Conservation (phyloP, 345 rosid genomes). For the Nephelium lappaceum region DNA sequence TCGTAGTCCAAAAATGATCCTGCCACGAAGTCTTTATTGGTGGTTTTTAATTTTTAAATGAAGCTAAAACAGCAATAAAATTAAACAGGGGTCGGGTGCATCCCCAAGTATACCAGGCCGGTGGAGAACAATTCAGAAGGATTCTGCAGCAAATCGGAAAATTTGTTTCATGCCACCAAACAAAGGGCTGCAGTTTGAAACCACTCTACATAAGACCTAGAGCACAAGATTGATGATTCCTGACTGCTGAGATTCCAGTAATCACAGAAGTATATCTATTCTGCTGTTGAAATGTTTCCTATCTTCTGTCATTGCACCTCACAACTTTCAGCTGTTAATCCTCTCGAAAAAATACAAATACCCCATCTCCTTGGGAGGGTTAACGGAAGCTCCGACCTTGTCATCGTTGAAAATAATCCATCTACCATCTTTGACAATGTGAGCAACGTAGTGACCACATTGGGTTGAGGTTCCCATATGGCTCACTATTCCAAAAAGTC, state of each 20-base stretch:
- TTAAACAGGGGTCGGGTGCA: no score
- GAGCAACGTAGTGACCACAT: slow-evolving; percentile 96
- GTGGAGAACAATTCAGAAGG: no score
- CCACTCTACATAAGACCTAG: neutral
- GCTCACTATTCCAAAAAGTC: slow-evolving; percentile 85
- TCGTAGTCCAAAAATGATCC: no score
- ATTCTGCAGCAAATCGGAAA: neutral
- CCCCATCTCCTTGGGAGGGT: slow-evolving; percentile 98
- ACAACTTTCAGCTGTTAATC: slow-evolving; percentile 45
- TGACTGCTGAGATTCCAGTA: neutral
- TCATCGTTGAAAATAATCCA: slow-evolving; percentile 93
- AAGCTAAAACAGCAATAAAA: no score
- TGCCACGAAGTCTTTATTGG: no score
- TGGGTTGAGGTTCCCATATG: slow-evolving; percentile 96
- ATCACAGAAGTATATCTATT: neutral
- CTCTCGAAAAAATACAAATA: slow-evolving; percentile 95
- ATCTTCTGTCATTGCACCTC: neutral
- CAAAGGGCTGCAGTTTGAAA: neutral
- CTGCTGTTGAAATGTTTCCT: slow-evolving; percentile 18
- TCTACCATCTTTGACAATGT: slow-evolving; percentile 78
- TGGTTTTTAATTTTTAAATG: no score
- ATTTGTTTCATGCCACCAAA: neutral
- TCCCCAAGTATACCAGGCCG: no score
- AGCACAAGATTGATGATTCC: neutral
- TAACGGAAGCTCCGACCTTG: slow-evolving; percentile 84